These are phyloP conservation scores for Dipodascus albidus DNA, from an alignment of 805 yeast species.

Conservation along the genomic window DNA sequence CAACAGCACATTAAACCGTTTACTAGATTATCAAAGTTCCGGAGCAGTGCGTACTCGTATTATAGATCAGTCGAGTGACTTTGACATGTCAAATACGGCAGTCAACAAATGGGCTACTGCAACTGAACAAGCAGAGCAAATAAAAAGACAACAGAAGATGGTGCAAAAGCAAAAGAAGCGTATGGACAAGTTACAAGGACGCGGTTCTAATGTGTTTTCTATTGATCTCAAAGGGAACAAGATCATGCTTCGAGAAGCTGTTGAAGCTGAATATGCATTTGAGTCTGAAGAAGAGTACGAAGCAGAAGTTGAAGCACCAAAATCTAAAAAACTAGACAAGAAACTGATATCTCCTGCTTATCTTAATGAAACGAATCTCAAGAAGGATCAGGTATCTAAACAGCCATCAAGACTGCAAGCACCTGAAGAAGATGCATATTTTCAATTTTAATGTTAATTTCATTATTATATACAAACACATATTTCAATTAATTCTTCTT, in stretches of 20 bases:
- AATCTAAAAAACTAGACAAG: not conserved
- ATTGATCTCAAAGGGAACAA: constrained; percentile 75
- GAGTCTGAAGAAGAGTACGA: constrained; percentile 19
- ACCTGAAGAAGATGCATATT: not conserved
- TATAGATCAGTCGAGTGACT: constrained; percentile 88
- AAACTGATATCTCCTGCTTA: constrained; percentile 2
- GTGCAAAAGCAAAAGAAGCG: constrained; percentile 50
- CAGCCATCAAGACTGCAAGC: not conserved
- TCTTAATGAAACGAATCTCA: not conserved
- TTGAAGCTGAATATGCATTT: no score
- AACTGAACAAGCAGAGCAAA: constrained; percentile 73
- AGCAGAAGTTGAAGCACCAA: not conserved
- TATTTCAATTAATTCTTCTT: not conserved
- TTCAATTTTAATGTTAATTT: not conserved
- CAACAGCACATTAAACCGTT: constrained; percentile 56
- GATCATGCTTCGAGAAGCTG: constrained; percentile 30
- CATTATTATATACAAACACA: not conserved
- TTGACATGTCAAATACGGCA: constrained; percentile 47
- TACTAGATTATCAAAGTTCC: constrained; percentile 71
- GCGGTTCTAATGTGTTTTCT: constrained; percentile 64
- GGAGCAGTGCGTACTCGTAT: constrained; percentile 85
- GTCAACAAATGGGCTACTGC: constrained; percentile 71
- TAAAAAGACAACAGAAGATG: constrained; percentile 76
- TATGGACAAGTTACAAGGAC: constrained; percentile 51
- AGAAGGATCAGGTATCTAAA: not conserved